Evolutionary conservation across 176 grass and related monocot genomes (phyloP).

Genomic region (Triticum timopheevii): DNA sequence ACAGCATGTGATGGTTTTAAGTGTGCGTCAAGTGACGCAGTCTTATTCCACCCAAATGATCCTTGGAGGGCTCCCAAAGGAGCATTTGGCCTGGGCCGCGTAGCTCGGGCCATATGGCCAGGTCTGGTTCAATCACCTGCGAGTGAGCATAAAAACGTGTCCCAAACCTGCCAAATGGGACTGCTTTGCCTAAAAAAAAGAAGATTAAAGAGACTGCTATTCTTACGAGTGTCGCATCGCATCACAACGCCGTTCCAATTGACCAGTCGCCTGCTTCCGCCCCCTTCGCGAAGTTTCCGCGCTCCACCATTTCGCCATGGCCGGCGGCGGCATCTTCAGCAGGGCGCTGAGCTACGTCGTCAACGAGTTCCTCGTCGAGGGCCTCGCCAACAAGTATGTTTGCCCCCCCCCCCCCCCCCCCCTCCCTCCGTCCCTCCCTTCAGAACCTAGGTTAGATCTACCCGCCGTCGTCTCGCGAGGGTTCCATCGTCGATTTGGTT

Average conservation of each 20-base stretch:
- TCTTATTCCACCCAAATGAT: no score
- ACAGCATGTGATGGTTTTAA: no score
- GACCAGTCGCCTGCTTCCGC: neutral
- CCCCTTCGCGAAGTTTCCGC: constrained; percentile 17
- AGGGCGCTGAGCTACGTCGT: constrained; percentile 63
- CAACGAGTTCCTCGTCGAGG: constrained; percentile 67
- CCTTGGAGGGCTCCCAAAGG: no score
- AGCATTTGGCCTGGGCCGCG: no score
- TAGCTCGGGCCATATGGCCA: no score
- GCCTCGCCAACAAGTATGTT: constrained; percentile 68
- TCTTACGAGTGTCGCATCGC: neutral
- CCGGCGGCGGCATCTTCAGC: constrained; percentile 58
- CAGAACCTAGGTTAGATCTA: neutral
- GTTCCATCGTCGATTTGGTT: neutral
- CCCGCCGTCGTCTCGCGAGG: neutral
- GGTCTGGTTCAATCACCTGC: no score
- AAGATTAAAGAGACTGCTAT: no score
- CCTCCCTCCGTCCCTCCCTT: neutral
- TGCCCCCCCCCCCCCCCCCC: no score
- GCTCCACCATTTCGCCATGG: constrained; percentile 26
- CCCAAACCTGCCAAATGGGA: no score
- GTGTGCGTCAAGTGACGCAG: no score
- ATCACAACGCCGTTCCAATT: neutral
- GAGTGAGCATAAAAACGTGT: no score
- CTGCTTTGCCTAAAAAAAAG: no score